Conservation (phyloP, 1,284 basidiomycete genomes). For the Caloboletus firmus region DNA sequence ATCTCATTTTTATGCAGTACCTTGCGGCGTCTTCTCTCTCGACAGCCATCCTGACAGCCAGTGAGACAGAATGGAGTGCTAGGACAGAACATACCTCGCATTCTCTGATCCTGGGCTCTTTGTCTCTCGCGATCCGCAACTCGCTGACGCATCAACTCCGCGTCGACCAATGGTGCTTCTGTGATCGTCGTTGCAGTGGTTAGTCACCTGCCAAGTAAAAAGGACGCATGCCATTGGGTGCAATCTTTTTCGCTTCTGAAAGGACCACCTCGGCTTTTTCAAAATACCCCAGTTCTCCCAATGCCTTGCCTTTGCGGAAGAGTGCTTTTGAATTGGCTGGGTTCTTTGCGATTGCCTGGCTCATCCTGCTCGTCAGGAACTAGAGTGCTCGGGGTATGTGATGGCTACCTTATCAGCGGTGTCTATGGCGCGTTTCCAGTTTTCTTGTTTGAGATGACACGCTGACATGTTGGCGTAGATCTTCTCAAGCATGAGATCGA, state of each 20-base stretch:
- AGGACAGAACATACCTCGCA: constrained; percentile 55
- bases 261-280: constrained; percentile 69
- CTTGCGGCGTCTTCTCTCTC: constrained; percentile 35
- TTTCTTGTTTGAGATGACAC: constrained; percentile 72
- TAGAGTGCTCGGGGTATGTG: neutral
- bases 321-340: constrained; percentile 72
- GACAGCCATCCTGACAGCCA: constrained; percentile 39
- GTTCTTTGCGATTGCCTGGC: constrained; percentile 69
- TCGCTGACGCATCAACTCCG: constrained; percentile 60
- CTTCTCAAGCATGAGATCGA: constrained; percentile 72
- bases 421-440: constrained; percentile 74
- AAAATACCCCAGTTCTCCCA: constrained; percentile 70
- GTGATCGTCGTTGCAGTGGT: constrained; percentile 1
- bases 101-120: constrained; percentile 62
- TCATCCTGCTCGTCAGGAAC: constrained; percentile 1
- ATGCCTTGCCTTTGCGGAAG: constrained; percentile 77
- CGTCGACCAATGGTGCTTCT: constrained; percentile 60
- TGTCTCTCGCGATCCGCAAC: constrained; percentile 65
- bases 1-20: constrained; percentile 5
- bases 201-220: neutral
- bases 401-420: constrained; percentile 66
- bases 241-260: constrained; percentile 61
- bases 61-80: neutral
- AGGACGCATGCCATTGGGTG: constrained; percentile 49
- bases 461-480: constrained; percentile 80